phyloP scores from a whole-genome alignment of 805 yeast species.

The Lachancea quebecensis region DNA sequence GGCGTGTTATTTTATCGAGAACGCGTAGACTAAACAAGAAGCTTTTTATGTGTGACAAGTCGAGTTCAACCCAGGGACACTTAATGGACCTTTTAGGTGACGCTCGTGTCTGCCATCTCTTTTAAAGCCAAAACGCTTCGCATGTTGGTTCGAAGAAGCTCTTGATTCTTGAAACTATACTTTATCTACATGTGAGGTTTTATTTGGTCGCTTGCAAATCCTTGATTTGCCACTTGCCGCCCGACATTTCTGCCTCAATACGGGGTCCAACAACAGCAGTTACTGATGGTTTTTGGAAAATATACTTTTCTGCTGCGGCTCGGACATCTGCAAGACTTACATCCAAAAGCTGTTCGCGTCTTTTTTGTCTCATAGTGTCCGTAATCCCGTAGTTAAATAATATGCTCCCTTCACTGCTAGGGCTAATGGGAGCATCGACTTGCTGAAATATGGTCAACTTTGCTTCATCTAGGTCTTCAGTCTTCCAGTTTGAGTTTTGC shows the following conservation, averaged over 20 bases:
- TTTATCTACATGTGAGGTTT: not conserved
- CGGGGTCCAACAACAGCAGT: constrained; percentile 41
- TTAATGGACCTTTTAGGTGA: no score
- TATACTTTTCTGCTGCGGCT: constrained; percentile 61
- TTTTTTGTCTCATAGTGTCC: constrained; percentile 69
- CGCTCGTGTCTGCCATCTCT: no score
- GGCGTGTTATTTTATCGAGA: not conserved
- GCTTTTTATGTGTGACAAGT: no score
- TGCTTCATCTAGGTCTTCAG: constrained; percentile 73
- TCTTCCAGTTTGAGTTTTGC: constrained; percentile 43
- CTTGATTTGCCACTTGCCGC: constrained; percentile 2
- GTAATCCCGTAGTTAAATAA: constrained; percentile 63
- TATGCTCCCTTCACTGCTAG: constrained; percentile 67
- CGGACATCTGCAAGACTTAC: constrained; percentile 57
- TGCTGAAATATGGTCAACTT: constrained; percentile 86
- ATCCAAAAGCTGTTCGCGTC: constrained; percentile 69
- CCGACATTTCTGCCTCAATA: not conserved
- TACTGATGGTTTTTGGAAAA: constrained; percentile 31
- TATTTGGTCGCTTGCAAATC: not conserved
- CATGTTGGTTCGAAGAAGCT: no score
- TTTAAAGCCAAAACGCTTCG: no score
- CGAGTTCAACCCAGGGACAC: no score
- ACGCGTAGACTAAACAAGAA: no score
- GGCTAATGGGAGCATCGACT: constrained; percentile 82
- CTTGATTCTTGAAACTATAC: no score